Evolutionary conservation across 1,284 basidiomycete species (phyloP).

Genomic region (Irpex sp.): DNA sequence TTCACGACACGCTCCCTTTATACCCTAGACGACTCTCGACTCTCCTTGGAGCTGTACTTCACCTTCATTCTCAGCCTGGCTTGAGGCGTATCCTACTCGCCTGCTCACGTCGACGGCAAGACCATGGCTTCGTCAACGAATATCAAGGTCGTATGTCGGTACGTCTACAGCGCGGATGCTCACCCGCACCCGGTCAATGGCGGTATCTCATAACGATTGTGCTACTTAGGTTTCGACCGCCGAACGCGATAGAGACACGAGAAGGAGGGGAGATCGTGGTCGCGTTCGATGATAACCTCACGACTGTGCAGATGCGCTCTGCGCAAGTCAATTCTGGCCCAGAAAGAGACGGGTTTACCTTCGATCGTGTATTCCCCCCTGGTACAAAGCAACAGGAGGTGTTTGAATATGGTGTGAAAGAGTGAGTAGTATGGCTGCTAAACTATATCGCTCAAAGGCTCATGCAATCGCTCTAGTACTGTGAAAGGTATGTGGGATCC

Average conservation of each 20-base stretch:
- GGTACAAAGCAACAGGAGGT: constrained; percentile 90
- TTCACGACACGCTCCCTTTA: constrained; percentile 11
- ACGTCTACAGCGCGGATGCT: constrained; percentile 8
- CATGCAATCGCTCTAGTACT: constrained; percentile 44
- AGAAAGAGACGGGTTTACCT: constrained; percentile 93
- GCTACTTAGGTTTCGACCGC: constrained; percentile 81
- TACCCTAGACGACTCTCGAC: constrained; percentile 16
- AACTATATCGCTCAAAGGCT: background rate
- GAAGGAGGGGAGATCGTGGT: constrained; percentile 93
- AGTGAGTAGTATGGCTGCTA: constrained; percentile 49
- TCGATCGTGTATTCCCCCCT: constrained; percentile 96
- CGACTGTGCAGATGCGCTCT: constrained; percentile 80
- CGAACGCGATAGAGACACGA: constrained; percentile 88
- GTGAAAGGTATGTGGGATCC: constrained; percentile 58
- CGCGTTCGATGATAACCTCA: constrained; percentile 81
- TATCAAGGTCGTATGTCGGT: constrained; percentile 96
- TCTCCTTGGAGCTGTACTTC: constrained; percentile 13
- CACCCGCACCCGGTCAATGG: background rate
- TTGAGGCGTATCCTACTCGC: constrained; percentile 9
- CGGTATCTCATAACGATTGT: background rate
- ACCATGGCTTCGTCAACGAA: constrained; percentile 71
- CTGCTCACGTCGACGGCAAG: background rate
- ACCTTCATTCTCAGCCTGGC: constrained; percentile 11
- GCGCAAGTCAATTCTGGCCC: constrained; percentile 65
- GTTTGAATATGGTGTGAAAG: constrained; percentile 98